Conservation (phyloP, 495 filamentous ascomycete species). For the Penicillium malachiteum region DNA sequence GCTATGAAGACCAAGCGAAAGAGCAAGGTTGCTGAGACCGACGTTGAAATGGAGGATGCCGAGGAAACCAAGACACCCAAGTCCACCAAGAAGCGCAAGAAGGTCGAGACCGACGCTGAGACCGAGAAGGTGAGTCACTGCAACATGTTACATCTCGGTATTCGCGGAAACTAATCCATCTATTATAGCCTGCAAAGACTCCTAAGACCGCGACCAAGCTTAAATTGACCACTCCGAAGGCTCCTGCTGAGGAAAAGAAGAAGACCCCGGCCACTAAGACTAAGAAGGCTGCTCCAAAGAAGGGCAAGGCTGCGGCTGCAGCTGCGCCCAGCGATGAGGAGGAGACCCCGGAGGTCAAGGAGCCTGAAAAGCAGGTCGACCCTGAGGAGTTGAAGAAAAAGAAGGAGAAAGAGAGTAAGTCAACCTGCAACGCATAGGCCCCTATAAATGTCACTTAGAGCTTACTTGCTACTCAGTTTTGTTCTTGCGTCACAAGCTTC, state of each 20-base stretch:
- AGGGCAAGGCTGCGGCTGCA: slow-evolving; percentile 48
- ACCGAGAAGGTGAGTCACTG: slow-evolving; percentile 58
- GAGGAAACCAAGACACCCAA: slow-evolving; percentile 55
- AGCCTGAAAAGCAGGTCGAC: slow-evolving; percentile 53
- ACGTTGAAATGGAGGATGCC: slow-evolving; percentile 76
- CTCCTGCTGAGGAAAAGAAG: slow-evolving; percentile 44
- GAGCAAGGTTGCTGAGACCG: slow-evolving; percentile 60
- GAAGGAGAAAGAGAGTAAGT: slow-evolving; percentile 66
- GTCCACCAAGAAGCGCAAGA: slow-evolving; percentile 66
- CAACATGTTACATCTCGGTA: background rate
- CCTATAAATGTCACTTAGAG: background rate
- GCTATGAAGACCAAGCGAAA: slow-evolving; percentile 63
- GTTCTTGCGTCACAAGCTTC: slow-evolving; percentile 84
- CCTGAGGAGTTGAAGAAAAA: slow-evolving; percentile 62
- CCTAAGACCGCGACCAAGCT: slow-evolving; percentile 58
- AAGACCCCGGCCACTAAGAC: slow-evolving; percentile 59
- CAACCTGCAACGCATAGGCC: background rate
- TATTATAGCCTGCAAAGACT: slow-evolving; percentile 52
- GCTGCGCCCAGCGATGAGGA: slow-evolving; percentile 40
- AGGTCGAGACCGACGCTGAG: slow-evolving; percentile 64
- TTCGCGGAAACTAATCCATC: slow-evolving; percentile 1
- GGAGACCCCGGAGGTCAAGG: slow-evolving; percentile 42
- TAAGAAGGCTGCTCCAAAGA: slow-evolving; percentile 50
- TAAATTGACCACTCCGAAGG: slow-evolving; percentile 54
- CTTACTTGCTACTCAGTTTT: slow-evolving; percentile 52